phyloP scores from a whole-genome alignment of 768 basidiomycete genomes.

The Suillus occidentalis region DNA sequence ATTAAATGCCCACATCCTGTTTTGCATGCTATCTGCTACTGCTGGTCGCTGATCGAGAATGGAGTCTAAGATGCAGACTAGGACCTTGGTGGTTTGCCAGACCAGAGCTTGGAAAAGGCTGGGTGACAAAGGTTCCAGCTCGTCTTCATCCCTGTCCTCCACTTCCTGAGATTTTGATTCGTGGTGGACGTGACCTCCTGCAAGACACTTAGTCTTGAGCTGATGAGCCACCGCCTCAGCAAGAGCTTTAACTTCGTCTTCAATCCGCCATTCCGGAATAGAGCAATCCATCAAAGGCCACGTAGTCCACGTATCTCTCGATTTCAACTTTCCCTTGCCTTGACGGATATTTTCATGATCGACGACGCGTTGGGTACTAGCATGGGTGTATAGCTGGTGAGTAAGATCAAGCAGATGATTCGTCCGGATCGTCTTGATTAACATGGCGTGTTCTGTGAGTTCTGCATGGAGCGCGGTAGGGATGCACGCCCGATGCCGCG shows the following conservation, averaged over 20 bases:
- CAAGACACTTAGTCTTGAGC: constrained; percentile 3
- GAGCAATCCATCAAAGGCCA: constrained; percentile 77
- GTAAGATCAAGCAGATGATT: constrained; percentile 58
- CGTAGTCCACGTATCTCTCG: constrained; percentile 61
- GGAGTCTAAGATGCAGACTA: constrained; percentile 53
- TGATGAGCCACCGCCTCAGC: constrained; percentile 37
- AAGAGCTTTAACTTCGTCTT: constrained; percentile 63
- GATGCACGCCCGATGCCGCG: constrained; percentile 42
- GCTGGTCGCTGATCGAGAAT: constrained; percentile 57
- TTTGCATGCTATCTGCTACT: constrained; percentile 60
- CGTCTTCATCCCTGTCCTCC: constrained; percentile 29
- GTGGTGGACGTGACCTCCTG: constrained; percentile 3
- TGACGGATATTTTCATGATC: constrained; percentile 27
- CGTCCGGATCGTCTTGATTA: constrained; percentile 64
- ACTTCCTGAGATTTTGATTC: constrained; percentile 20
- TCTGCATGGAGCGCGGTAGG: constrained; percentile 61
- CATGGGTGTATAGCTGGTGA: constrained; percentile 43
- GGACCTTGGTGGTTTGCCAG: constrained; percentile 41
- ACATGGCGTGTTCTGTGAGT: constrained; percentile 63
- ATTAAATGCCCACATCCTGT: constrained; percentile 57
- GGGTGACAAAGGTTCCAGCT: constrained; percentile 29
- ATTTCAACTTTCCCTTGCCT: constrained; percentile 18
- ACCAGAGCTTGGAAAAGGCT: constrained; percentile 39
- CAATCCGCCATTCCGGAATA: constrained; percentile 67
- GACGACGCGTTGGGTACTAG: constrained; percentile 1